Conservation (phyloP, 352 stramenopile species). For the Globisporangium parvum region DNA sequence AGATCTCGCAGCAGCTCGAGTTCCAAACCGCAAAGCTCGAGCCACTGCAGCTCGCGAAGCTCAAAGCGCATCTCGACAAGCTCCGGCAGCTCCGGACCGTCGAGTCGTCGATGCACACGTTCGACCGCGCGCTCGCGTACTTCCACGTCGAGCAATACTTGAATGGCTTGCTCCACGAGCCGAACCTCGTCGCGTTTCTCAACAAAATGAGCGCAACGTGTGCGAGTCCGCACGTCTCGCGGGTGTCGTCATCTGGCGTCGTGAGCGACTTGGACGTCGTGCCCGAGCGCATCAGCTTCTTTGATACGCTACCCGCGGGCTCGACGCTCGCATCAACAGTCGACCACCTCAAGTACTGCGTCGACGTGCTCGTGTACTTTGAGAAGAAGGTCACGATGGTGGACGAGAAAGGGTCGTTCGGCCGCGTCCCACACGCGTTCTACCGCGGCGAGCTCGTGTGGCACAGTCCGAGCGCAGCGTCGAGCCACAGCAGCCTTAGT, state of each 20-base stretch:
- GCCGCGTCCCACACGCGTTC: constrained; percentile 68
- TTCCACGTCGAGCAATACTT: constrained; percentile 84
- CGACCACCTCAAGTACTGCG: constrained; percentile 74
- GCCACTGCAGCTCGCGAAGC: constrained; percentile 44
- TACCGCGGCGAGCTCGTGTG: constrained; percentile 73
- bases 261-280: constrained; percentile 50
- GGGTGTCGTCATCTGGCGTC: constrained; percentile 4
- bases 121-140: constrained; percentile 70
- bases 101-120: constrained; percentile 72
- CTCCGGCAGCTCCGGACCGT: constrained; percentile 71
- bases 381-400: constrained; percentile 76
- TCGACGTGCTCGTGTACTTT: constrained; percentile 84
- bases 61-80: constrained; percentile 63
- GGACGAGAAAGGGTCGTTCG: constrained; percentile 56
- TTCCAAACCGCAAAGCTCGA: constrained; percentile 77
- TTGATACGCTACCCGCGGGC: constrained; percentile 44
- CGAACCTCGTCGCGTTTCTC: constrained; percentile 49
- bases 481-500: constrained; percentile 12
- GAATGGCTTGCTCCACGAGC: constrained; percentile 70
- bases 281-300: constrained; percentile 60
- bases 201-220: constrained; percentile 68
- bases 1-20: constrained; percentile 48
- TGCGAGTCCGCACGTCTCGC: constrained; percentile 16
- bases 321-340: constrained; percentile 52
- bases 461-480: constrained; percentile 25